Percentiles rank a stretch among this genome's conserved stretches.
Evolutionary conservation across 2,329 filamentous ascomycete species (phyloP).

Genomic region (Pseudopithomyces chartarum): DNA sequence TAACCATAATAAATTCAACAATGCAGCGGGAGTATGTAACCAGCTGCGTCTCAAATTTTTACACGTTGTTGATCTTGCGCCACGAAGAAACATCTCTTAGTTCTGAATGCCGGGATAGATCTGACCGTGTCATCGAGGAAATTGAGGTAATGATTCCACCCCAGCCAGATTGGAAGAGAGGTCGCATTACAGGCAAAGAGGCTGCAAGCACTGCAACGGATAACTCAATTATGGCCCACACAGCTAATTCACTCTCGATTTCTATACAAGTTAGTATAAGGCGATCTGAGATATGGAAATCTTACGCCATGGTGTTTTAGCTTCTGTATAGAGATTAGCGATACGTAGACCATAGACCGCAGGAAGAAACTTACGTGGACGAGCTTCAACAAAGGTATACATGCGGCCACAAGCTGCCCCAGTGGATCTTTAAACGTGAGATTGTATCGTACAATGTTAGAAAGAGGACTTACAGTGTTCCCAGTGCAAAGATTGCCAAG

Average conservation of each 20-base stretch:
- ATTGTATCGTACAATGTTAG: neutral
- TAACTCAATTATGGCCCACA: conserved; percentile 6
- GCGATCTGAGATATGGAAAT: neutral
- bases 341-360: neutral
- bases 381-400: conserved; percentile 1
- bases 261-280: neutral
- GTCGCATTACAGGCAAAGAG: conserved; percentile 2
- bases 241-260: conserved; percentile 1
- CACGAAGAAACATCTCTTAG: neutral
- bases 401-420: neutral
- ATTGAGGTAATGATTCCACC: neutral
- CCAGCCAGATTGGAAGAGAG: neutral
- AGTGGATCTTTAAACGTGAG: conserved; percentile 1
- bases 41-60: too few species aligned
- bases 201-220: conserved; percentile 6
- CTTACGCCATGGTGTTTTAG: neutral
- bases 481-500: conserved; percentile 1
- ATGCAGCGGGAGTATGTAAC: too few species aligned
- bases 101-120: neutral
- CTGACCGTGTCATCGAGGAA: neutral
- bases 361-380: neutral
- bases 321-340: neutral
- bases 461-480: neutral
- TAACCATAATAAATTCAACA: too few species aligned
- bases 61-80: neutral